A percentile compares a stretch with the other conserved stretches of the same genome.
Evolutionary conservation across 768 basidiomycete species (phyloP).

Genomic region (Tulasnella sp.): DNA sequence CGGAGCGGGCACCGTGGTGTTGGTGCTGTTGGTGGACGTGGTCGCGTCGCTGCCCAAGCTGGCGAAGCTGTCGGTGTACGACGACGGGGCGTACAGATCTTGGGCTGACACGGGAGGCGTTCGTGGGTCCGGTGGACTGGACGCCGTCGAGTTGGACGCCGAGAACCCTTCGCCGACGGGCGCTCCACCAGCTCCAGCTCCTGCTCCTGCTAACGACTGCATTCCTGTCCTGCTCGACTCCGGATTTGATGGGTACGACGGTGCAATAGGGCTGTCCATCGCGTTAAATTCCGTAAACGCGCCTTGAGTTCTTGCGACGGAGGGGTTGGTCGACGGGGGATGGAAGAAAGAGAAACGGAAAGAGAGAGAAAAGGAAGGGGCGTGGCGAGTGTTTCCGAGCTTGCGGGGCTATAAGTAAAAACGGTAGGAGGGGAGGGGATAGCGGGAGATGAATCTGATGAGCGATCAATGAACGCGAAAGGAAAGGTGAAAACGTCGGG

Average conservation of each 20-base stretch:
- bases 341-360: neutral
- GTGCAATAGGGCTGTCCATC: neutral
- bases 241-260: neutral
- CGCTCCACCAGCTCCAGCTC: neutral
- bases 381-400: neutral
- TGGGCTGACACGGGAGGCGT: neutral
- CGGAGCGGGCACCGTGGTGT: neutral
- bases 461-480: slow-evolving; percentile 2
- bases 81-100: neutral
- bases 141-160: slow-evolving; percentile 16
- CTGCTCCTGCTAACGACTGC: neutral
- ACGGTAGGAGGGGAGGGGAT: neutral
- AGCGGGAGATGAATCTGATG: slow-evolving; percentile 2
- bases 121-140: slow-evolving; percentile 19
- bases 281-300: neutral
- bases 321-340: neutral
- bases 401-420: slow-evolving; percentile 4
- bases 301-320: neutral
- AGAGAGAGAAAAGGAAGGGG: neutral
- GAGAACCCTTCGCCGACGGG: neutral
- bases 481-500: neutral
- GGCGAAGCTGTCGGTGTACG: slow-evolving; percentile 14
- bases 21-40: neutral
- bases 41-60: slow-evolving; percentile 9
- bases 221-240: slow-evolving; percentile 2